Conservation (phyloP, 2,329 filamentous ascomycete genomes). For the Akanthomyces lecanii region DNA sequence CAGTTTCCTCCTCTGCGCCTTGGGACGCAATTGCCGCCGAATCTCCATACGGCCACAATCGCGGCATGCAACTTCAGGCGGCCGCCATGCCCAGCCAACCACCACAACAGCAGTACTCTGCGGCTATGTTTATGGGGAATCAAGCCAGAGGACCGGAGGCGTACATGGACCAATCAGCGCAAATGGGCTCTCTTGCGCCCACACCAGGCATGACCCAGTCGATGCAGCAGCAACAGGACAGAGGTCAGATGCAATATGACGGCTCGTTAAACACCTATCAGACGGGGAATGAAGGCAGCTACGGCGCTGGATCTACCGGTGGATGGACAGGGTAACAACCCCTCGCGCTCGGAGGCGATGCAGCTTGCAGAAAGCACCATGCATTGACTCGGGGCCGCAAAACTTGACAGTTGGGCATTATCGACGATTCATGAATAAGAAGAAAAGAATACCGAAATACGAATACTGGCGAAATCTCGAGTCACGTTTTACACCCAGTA, state of each 20-base stretch:
- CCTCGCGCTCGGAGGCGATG: not conserved
- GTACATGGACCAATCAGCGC: not conserved
- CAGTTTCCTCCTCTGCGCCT: constrained; percentile 29
- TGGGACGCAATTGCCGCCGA: constrained; percentile 28
- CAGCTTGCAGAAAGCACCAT: too few relatives aligned
- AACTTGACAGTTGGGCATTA: not conserved
- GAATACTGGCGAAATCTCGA: too few relatives aligned
- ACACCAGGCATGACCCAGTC: not conserved
- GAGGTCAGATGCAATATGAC: not conserved
- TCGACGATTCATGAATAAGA: too few relatives aligned
- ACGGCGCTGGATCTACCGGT: constrained; percentile 7
- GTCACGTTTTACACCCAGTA: too few relatives aligned
- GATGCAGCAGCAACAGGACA: not conserved
- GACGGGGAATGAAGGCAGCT: not conserved
- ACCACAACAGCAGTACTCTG: constrained; percentile 8
- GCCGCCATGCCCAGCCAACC: not conserved
- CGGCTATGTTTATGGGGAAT: constrained; percentile 3
- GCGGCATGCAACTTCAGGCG: constrained; percentile 2
- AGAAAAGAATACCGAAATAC: too few relatives aligned
- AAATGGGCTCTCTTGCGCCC: not conserved
- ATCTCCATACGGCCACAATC: constrained; percentile 5
- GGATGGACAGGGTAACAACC: constrained; percentile 2
- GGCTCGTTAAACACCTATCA: constrained; percentile 4
- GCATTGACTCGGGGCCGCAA: not conserved
- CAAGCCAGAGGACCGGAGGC: not conserved